Evolutionary conservation across 208 protist species (phyloP), one percentile per base, ranked within the genome.

Genomic region (Trypanosoma avium): DNA sequence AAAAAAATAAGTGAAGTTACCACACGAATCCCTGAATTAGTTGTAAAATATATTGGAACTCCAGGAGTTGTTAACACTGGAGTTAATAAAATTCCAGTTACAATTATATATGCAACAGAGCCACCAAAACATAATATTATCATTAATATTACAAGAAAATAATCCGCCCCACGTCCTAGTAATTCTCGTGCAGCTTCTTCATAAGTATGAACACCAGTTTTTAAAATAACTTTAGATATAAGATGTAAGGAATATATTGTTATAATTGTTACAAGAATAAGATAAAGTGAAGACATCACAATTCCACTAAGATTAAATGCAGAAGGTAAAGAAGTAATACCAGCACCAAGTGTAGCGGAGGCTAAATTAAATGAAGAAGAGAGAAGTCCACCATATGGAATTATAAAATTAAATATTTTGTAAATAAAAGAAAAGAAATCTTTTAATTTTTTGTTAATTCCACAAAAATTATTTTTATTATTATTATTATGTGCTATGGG

Each of bases 101-200:
- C 72, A 42, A 77, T 75, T 26, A 83, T 52, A 60, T 83, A 83
- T 4, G 74, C 74, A 29, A 83, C 55, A n/a, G 67, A 50, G n/a
- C 73, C 64, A 50, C 73, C 73, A 62, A 75, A 73, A 48, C 73
- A 83, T 38, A 68, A 74, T n/a, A 56, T 6, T 32, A 52, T 58
- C 54, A 74, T 84, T 3, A 77, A 52, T 29, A 67, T n/a, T 17
- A 56, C 68, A 36, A 81, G 64, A 32, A 83, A 53, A 61, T 72
- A 61, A 24, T 70, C 70, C 10, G 52, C 59, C n/a, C 55, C 47
- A 3, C 27, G 33, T 0, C 67, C 67, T 15, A 81, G 50, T 10
- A 78, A 24, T 12, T 26, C 47, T 30, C 30, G 19, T 29, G 73
- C 57, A 47, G 77, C 60, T 42, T 73, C 55, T 42, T 83, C 73